Evolutionary conservation across 371 early-diverging fungal genomes (phyloP).

Genomic region (Dinochytrium kinnereticum): DNA sequence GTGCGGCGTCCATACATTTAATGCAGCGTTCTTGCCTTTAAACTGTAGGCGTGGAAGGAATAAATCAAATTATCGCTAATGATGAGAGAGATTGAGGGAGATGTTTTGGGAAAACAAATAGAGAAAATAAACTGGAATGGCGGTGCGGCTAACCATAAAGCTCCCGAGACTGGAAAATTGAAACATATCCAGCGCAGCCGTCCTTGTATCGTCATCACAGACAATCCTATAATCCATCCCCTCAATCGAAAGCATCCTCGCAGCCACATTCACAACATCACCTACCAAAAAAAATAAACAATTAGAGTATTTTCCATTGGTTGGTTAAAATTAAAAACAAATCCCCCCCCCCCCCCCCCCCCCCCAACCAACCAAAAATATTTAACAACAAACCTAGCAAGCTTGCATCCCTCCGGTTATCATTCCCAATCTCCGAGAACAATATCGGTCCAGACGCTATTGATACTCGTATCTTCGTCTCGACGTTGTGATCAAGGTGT

Average conservation of each 20-base stretch:
- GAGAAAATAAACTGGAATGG: neutral
- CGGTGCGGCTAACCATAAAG: too few species aligned
- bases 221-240: neutral
- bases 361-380: too few species aligned
- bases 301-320: too few species aligned
- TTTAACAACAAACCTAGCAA: conserved; percentile 12
- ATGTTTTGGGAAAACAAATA: neutral
- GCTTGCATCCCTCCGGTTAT: neutral
- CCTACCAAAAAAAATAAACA: too few species aligned
- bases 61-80: too few species aligned
- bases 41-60: neutral
- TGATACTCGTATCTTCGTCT: neutral
- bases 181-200: neutral
- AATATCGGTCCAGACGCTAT: conserved; percentile 7
- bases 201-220: neutral
- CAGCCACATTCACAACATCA: conserved; percentile 20
- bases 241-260: neutral
- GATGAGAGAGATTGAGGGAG: too few species aligned
- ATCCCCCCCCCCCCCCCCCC: too few species aligned
- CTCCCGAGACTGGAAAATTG: neutral
- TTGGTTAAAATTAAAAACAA: too few species aligned
- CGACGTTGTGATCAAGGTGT: neutral
- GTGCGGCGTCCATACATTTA: neutral
- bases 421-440: conserved; percentile 12
- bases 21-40: neutral